phyloP scores from a whole-genome alignment of 139 green algal species.

The Helicosporidium sp. region DNA sequence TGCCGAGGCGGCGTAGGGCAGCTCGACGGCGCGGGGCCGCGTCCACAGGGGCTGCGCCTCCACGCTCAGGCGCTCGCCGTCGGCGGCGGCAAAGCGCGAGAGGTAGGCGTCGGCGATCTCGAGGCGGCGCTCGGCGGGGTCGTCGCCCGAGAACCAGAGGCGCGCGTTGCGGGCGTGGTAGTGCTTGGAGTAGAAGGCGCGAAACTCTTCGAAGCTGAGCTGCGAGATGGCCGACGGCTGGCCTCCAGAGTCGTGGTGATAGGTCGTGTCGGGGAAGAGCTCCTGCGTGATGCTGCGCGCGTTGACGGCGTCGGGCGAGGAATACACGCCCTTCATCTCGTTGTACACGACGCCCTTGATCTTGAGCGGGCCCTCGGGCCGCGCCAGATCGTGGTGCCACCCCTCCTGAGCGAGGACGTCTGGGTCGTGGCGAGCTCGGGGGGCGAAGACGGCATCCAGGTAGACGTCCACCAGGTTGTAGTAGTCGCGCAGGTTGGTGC shows the following conservation, averaged over 20 bases:
- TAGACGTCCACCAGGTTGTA: constrained; percentile 99
- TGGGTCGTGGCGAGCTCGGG: constrained; percentile 63
- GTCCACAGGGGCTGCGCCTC: constrained; percentile 47
- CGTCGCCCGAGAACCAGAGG: constrained; percentile 98
- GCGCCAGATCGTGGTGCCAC: constrained; percentile 73
- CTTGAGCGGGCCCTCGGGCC: constrained; percentile 40
- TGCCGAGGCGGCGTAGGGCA: constrained; percentile 36
- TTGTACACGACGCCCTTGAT: constrained; percentile 98
- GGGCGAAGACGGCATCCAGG: constrained; percentile 91
- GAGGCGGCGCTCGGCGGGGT: constrained; percentile 69
- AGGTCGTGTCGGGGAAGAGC: constrained; percentile 73
- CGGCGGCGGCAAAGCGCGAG: constrained; percentile 48
- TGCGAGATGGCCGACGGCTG: constrained; percentile 78
- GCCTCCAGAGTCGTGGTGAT: constrained; percentile 75
- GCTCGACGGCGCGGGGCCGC: constrained; percentile 8
- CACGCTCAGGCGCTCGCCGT: constrained; percentile 57
- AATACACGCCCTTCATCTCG: constrained; percentile 99
- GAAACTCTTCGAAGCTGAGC: constrained; percentile 87
- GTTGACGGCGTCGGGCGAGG: constrained; percentile 72
- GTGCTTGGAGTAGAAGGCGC: constrained; percentile 83
- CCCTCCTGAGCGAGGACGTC: constrained; percentile 81
- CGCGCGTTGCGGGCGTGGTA: constrained; percentile 87
- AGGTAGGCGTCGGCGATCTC: constrained; percentile 58
- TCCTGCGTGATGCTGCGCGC: constrained; percentile 53
- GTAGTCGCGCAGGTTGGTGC: constrained; percentile 66